These are phyloP conservation scores for Salix purpurea DNA, from an alignment of 345 rosid species.

Conservation along the genomic window DNA sequence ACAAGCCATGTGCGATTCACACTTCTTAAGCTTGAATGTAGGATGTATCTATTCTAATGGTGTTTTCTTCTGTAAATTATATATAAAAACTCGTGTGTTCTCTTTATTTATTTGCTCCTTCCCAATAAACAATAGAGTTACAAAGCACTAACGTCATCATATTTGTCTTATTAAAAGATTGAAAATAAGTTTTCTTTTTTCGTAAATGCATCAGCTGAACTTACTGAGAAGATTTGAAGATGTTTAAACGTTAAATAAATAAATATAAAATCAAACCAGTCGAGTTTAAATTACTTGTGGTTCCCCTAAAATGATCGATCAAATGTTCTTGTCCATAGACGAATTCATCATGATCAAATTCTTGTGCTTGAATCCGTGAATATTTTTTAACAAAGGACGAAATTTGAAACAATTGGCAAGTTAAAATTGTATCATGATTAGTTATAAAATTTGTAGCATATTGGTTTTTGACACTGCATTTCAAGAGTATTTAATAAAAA, in stretches of 20 bases:
- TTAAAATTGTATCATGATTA: no score
- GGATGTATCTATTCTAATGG: not conserved
- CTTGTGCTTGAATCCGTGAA: no score
- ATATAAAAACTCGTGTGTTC: not conserved
- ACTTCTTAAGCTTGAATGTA: not conserved
- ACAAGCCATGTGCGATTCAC: not conserved
- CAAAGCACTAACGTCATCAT: no score
- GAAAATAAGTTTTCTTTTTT: not conserved
- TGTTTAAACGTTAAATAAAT: no score
- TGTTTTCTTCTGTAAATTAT: not conserved
- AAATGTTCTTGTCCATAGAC: not conserved
- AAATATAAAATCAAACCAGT: no score
- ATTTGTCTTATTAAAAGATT: not conserved
- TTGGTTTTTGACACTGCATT: no score
- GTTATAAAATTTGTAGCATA: no score
- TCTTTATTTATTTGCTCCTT: not conserved
- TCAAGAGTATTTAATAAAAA: no score
- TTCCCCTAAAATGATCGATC: not conserved
- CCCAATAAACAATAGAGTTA: not conserved
- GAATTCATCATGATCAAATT: not conserved
- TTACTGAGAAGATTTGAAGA: no score
- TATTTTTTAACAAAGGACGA: no score
- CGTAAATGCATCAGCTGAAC: not conserved
- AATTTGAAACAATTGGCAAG: not conserved
- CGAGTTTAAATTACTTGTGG: no score